A percentile compares a stretch with the other conserved stretches of the same genome.
phyloP scores from a whole-genome alignment of 2,329 filamentous ascomycete species.

The Phyllosticta citriasiana region DNA sequence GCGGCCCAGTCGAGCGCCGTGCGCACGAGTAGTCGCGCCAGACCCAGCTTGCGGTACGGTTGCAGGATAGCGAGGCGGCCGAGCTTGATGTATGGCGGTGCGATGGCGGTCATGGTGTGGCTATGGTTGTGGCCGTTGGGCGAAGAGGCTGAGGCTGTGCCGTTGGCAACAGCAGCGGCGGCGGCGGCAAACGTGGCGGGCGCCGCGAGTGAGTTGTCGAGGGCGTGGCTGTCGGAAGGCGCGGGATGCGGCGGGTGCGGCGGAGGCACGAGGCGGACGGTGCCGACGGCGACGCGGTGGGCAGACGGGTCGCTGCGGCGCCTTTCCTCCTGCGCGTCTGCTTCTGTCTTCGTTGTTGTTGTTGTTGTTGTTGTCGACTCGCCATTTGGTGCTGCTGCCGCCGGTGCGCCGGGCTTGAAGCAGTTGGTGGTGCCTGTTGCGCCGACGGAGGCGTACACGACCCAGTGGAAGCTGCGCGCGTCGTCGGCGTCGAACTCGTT shows the following conservation, averaged over 20 bases:
- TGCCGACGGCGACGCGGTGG: constrained; percentile 53
- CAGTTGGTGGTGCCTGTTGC: constrained; percentile 27
- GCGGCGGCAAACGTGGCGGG: not conserved
- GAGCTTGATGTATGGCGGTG: constrained; percentile 73
- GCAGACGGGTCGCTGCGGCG: constrained; percentile 24
- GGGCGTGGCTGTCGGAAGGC: constrained; percentile 18
- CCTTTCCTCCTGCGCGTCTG: constrained; percentile 21
- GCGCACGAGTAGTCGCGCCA: constrained; percentile 58
- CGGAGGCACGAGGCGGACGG: constrained; percentile 71
- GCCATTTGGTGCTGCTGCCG: not conserved
- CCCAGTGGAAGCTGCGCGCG: constrained; percentile 71
- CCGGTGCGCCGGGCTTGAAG: not conserved
- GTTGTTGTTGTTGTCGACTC: not conserved
- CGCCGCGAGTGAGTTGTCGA: constrained; percentile 14
- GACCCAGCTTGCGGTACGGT: constrained; percentile 53
- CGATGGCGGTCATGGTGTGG: constrained; percentile 30
- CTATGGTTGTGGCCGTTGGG: constrained; percentile 16
- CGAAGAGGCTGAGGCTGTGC: not conserved
- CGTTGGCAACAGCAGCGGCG: not conserved
- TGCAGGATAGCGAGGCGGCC: constrained; percentile 64
- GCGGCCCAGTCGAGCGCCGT: constrained; percentile 59
- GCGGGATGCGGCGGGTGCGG: constrained; percentile 59
- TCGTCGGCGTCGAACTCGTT: constrained; percentile 79
- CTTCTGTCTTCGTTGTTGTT: constrained; percentile 29
- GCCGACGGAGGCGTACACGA: constrained; percentile 61